Evolutionary conservation across 257 asterid species (phyloP).

Genomic region (Salvia rosmarinus): DNA sequence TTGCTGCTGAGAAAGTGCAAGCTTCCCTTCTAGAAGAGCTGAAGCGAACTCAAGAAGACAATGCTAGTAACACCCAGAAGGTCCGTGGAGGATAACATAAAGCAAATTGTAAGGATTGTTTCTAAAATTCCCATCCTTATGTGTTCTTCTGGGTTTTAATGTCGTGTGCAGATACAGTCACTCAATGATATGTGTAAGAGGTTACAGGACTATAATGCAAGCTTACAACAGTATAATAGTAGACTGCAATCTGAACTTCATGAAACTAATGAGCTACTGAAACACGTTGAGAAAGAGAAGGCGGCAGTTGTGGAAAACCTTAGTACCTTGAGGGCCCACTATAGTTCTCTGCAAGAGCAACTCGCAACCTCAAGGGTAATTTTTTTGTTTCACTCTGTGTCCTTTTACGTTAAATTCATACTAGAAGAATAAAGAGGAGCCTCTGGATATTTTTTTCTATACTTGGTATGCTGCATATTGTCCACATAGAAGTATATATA

Average conservation of each 20-base stretch:
- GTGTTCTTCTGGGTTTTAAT: slow-evolving; percentile 23
- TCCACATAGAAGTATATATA: not conserved
- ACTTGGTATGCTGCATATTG: not conserved
- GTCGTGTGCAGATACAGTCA: slow-evolving; percentile 68
- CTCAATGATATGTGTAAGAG: slow-evolving; percentile 73
- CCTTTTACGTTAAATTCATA: not conserved
- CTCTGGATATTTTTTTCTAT: not conserved
- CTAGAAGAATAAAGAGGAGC: not conserved
- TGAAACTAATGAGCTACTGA: slow-evolving; percentile 62
- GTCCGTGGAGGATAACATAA: slow-evolving; percentile 36
- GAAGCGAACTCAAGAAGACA: slow-evolving; percentile 67
- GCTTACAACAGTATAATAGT: slow-evolving; percentile 84
- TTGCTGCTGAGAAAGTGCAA: slow-evolving; percentile 69
- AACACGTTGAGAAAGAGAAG: slow-evolving; percentile 85
- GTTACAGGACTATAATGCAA: slow-evolving; percentile 80
- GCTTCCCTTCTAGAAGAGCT: slow-evolving; percentile 75
- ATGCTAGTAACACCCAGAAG: slow-evolving; percentile 61
- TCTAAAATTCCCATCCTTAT: not conserved
- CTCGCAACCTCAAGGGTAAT: slow-evolving; percentile 73
- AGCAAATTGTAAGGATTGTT: not conserved
- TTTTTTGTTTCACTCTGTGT: slow-evolving; percentile 3
- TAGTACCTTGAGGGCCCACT: slow-evolving; percentile 79
- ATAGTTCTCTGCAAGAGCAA: slow-evolving; percentile 85
- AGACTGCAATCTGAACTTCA: slow-evolving; percentile 85
- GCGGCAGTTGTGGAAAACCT: slow-evolving; percentile 74